Percentiles rank a stretch among this genome's conserved stretches.
Evolutionary conservation across 192 early-diverging fungal genomes (phyloP).

Genomic region (Linnemannia elongata): DNA sequence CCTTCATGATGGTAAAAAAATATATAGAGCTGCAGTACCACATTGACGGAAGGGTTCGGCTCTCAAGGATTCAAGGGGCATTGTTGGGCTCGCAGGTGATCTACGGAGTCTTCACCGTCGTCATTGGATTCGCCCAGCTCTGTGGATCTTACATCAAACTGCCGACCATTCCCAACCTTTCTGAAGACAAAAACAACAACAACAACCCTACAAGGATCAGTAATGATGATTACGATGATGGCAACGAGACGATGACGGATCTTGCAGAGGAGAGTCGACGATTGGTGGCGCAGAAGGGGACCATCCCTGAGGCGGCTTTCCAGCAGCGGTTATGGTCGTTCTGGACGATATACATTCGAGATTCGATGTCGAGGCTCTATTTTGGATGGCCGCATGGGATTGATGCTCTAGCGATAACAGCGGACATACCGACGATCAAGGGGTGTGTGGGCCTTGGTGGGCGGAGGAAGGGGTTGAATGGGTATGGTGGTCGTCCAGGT

Average conservation of each 20-base stretch:
- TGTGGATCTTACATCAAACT: constrained; percentile 24
- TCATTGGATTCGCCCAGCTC: constrained; percentile 27
- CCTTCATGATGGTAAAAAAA: neutral
- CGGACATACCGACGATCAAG: constrained; percentile 45
- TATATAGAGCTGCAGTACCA: constrained; percentile 30
- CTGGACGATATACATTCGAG: constrained; percentile 38
- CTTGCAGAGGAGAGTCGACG: constrained; percentile 23
- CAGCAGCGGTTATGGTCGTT: constrained; percentile 49
- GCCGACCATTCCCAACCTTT: constrained; percentile 1
- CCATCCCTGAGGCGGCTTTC: constrained; percentile 45
- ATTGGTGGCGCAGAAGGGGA: constrained; percentile 15
- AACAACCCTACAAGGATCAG: neutral
- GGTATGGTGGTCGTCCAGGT: neutral
- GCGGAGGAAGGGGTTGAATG: constrained; percentile 13
- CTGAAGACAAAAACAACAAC: neutral
- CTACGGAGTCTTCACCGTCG: constrained; percentile 42
- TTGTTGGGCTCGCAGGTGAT: constrained; percentile 38
- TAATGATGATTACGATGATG: neutral
- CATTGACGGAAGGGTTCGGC: constrained; percentile 33
- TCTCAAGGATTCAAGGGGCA: constrained; percentile 25
- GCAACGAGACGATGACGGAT: constrained; percentile 8
- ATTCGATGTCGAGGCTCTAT: constrained; percentile 37
- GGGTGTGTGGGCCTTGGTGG: constrained; percentile 43
- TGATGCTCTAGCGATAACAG: constrained; percentile 16
- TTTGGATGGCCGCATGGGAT: constrained; percentile 53